Conservation (phyloP, 495 filamentous ascomycete species). For the Neurospora sp. region DNA sequence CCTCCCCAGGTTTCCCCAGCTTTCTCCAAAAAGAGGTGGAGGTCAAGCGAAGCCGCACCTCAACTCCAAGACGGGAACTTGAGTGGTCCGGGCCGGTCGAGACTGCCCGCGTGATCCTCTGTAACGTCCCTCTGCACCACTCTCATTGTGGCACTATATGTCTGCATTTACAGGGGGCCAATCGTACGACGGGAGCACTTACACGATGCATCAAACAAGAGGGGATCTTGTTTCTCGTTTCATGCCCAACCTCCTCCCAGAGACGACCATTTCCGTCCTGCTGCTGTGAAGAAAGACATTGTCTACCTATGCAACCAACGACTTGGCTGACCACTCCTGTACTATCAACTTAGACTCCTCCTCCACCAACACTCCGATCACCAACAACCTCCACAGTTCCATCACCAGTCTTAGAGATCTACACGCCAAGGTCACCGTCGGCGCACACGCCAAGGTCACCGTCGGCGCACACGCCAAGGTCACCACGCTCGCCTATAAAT, state of each 20-base stretch:
- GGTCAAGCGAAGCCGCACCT: neutral
- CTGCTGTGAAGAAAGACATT: neutral
- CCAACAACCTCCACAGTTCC: neutral
- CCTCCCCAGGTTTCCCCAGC: neutral
- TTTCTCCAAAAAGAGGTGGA: neutral
- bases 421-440: constrained; percentile 9
- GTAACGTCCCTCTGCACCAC: neutral
- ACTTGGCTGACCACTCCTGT: constrained; percentile 13
- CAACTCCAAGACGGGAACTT: constrained; percentile 12
- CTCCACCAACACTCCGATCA: neutral
- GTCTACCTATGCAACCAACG: neutral
- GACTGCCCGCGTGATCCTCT: neutral
- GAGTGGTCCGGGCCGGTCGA: neutral
- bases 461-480: constrained; percentile 21
- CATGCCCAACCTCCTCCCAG: neutral
- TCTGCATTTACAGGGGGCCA: neutral
- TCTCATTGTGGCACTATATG: neutral
- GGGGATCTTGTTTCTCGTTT: neutral
- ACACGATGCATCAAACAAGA: neutral
- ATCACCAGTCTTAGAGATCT: constrained; percentile 8
- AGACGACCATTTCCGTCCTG: neutral
- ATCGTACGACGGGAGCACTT: neutral
- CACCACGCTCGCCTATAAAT: constrained; percentile 29
- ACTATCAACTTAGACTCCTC: neutral
- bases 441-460: constrained; percentile 22